Base-by-base conservation (phyloP, 345 rosid species). In the Brassica incana region DNA sequence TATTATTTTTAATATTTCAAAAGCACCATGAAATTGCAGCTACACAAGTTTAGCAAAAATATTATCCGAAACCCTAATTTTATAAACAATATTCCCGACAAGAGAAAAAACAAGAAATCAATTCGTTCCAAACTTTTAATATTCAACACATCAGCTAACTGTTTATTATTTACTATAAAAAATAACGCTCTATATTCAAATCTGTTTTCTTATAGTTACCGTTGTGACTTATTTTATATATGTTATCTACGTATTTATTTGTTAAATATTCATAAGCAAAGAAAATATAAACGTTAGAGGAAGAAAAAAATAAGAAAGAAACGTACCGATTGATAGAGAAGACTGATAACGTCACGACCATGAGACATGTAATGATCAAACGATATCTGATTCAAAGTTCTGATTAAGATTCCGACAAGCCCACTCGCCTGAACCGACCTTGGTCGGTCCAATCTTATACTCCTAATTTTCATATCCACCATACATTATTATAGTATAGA, bases 321-420 rank as follows among this genome's bases (percentile, higher is more conserved):
- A 85, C 91, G 85, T 75, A 95, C 98, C 73, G 97, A 85, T 6
- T 67, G 86, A 56, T 87, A 89, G 54, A 93, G 73, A 68, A 79
- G 67, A 50, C 69, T 76, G 77, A 78, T 76, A 54, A 89, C 83
- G 87, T 90, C 90, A 62, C 84, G 87, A 60, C 92, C 93, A 76
- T 82, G 84, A 50, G 85, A 86, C 73, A 87, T 86, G 54, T 85
- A 75, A 16, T 84, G 84, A 52, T 90, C 97, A 74, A 91, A 74
- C 5, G 93, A 84, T 61, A 91, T 30, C 27, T 91, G 88, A 76
- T 87, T 85, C 78, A 93, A 74, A 20, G 92, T 87, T 43, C 85
- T 85, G 35, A 87, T 56, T 77, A 93, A 64, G 7, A 77, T 74
- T 65, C 75, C 81, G 29, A 83, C 74, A 23, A 89, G 86, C 43